phyloP scores from a whole-genome alignment of 2,329 filamentous ascomycete species.

The Plenodomus tracheiphilus region DNA sequence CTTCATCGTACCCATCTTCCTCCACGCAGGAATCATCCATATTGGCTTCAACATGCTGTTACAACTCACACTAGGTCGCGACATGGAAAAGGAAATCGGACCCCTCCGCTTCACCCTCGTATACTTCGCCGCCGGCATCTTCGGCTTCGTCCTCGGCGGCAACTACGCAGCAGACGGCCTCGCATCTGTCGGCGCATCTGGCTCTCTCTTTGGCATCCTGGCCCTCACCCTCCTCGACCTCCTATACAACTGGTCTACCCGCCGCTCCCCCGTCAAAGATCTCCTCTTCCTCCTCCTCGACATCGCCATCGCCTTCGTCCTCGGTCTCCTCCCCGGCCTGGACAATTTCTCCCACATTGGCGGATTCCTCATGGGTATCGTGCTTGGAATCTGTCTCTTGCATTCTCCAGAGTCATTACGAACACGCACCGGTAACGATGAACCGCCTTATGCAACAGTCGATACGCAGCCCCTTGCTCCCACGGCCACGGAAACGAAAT shows the following conservation, averaged over 20 bases:
- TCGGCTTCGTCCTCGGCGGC: conserved; percentile 91
- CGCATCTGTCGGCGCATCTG: conserved; percentile 83
- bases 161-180: conserved; percentile 86
- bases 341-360: conserved; percentile 99
- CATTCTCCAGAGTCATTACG: conserved; percentile 84
- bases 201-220: conserved; percentile 87
- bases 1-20: conserved; percentile 93
- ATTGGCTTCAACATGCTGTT: conserved; percentile 94
- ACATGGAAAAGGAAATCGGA: conserved; percentile 91
- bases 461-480: conserved; percentile 25
- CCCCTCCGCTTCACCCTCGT: conserved; percentile 85
- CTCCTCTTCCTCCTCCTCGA: conserved; percentile 86
- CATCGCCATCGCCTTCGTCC: conserved; percentile 84
- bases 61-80: conserved; percentile 84
- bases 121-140: conserved; percentile 89
- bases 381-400: conserved; percentile 81
- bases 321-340: conserved; percentile 86
- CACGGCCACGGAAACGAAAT: conserved; percentile 7
- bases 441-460: conserved; percentile 72
- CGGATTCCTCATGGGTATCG: conserved; percentile 89
- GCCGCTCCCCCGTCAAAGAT: conserved; percentile 75
- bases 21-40: conserved; percentile 91
- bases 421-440: conserved; percentile 69
- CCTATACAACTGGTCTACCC: conserved; percentile 87
- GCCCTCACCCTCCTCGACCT: conserved; percentile 87